These are phyloP conservation scores for Chaetomiaceae sp. DNA, from an alignment of 2,329 filamentous ascomycete genomes.

Conservation along the genomic window DNA sequence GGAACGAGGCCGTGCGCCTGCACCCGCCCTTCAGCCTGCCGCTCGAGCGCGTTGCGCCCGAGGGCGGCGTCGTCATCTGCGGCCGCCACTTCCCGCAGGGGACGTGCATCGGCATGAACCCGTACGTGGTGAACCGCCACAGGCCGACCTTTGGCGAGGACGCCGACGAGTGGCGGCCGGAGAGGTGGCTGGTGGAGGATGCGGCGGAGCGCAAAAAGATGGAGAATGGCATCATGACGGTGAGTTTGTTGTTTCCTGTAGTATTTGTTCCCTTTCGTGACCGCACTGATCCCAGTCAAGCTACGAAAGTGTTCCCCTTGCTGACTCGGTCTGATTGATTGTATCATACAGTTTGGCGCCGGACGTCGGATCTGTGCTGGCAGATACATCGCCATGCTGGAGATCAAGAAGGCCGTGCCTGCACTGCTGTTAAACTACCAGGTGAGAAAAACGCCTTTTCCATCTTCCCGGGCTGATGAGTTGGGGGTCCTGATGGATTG, in stretches of 20 bases:
- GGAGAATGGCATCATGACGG: not conserved
- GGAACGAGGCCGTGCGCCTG: conserved; percentile 59
- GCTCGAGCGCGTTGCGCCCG: conserved; percentile 55
- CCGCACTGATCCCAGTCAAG: no score
- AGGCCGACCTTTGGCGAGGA: conserved; percentile 51
- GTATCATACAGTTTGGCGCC: conserved; percentile 18
- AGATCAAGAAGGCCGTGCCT: conserved; percentile 18
- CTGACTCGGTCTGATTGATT: no score
- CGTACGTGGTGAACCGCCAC: conserved; percentile 55
- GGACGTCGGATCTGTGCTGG: conserved; percentile 14
- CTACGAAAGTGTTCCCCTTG: no score
- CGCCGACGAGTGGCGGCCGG: conserved; percentile 49
- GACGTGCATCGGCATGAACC: conserved; percentile 54
- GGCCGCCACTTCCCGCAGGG: conserved; percentile 48
- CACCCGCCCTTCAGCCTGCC: conserved; percentile 56
- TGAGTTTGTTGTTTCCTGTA: not conserved
- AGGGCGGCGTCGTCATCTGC: conserved; percentile 44
- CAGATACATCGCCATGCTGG: conserved; percentile 15
- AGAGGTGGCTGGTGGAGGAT: conserved; percentile 41
- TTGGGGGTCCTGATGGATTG: no score
- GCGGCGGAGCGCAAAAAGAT: not conserved
- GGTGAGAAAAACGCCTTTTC: no score
- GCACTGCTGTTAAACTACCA: conserved; percentile 10
- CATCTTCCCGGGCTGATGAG: not conserved
- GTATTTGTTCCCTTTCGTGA: no score